Evolutionary conservation across 257 asterid species (phyloP).

Genomic region (Ilex aquifolium): DNA sequence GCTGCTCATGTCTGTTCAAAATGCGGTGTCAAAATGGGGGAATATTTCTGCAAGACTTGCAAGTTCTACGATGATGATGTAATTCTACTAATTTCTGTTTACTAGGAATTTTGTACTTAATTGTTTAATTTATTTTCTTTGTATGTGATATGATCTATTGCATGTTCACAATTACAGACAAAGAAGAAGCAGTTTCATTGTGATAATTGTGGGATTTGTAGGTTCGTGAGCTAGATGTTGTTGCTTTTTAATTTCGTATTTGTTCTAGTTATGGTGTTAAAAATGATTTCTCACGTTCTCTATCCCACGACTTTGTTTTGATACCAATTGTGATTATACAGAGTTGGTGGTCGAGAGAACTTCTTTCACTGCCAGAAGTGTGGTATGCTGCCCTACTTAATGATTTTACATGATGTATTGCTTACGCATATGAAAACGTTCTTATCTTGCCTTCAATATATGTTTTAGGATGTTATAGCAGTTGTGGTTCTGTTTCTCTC

Average conservation of each 20-base stretch:
- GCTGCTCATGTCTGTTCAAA: conserved; percentile 54
- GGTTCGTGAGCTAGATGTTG: conserved; percentile 39
- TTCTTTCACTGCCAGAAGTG: conserved; percentile 88
- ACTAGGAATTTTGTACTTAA: conserved; percentile 1
- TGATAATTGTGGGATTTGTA: conserved; percentile 88
- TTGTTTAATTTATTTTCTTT: conserved; percentile 4
- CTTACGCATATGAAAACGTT: no score
- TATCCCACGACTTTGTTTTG: conserved; percentile 1
- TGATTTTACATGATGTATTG: no score
- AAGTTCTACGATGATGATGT: conserved; percentile 84
- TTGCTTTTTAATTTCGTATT: neutral
- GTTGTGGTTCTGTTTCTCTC: no score
- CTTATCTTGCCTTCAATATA: no score
- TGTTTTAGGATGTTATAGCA: no score
- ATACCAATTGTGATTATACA: conserved; percentile 28
- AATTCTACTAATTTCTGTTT: conserved; percentile 19
- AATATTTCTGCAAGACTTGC: conserved; percentile 77
- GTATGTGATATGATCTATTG: conserved; percentile 15
- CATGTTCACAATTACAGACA: conserved; percentile 38
- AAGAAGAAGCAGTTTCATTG: conserved; percentile 75
- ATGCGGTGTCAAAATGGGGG: conserved; percentile 83
- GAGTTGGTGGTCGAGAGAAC: conserved; percentile 88
- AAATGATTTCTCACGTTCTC: no score
- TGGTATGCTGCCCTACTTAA: conserved; percentile 38
- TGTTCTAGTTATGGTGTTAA: no score